Evolutionary conservation across 2,329 filamentous ascomycete genomes (phyloP).

Genomic region (Exserohilum turcica): DNA sequence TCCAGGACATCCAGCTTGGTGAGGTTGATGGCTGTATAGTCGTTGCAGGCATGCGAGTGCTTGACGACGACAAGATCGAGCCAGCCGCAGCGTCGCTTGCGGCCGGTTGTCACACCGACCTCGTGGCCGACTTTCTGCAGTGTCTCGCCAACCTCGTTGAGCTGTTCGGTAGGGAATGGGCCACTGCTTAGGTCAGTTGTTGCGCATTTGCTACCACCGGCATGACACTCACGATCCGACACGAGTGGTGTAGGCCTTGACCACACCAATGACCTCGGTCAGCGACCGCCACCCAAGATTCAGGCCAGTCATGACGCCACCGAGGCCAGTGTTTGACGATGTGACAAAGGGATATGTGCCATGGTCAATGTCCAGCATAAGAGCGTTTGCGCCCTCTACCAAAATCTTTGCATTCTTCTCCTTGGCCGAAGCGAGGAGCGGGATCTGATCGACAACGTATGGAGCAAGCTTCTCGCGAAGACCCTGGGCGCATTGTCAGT

Average conservation of each 20-base stretch:
- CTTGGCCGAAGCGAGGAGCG: slow-evolving; percentile 67
- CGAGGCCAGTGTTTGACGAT: slow-evolving; percentile 64
- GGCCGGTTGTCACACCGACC: slow-evolving; percentile 62
- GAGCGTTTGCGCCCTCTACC: slow-evolving; percentile 70
- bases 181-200: slow-evolving; percentile 53
- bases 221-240: slow-evolving; percentile 50
- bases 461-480: slow-evolving; percentile 63
- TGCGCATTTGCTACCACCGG: background rate
- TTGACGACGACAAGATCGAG: slow-evolving; percentile 72
- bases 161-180: slow-evolving; percentile 70
- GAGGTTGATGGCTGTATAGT: slow-evolving; percentile 69
- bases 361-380: slow-evolving; percentile 68
- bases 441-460: slow-evolving; percentile 70
- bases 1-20: slow-evolving; percentile 75
- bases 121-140: slow-evolving; percentile 63
- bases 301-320: slow-evolving; percentile 67
- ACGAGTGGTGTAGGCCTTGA: slow-evolving; percentile 71
- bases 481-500: slow-evolving; percentile 37
- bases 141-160: slow-evolving; percentile 62
- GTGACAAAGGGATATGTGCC: slow-evolving; percentile 66
- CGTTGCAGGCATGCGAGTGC: slow-evolving; percentile 68
- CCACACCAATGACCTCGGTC: slow-evolving; percentile 66
- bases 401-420: slow-evolving; percentile 64
- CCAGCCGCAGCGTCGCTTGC: slow-evolving; percentile 67
- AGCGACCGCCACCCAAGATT: slow-evolving; percentile 66